These are phyloP conservation scores for Ceratobasidium sp. DNA, from an alignment of 1,284 basidiomycete species.

Conservation along the genomic window DNA sequence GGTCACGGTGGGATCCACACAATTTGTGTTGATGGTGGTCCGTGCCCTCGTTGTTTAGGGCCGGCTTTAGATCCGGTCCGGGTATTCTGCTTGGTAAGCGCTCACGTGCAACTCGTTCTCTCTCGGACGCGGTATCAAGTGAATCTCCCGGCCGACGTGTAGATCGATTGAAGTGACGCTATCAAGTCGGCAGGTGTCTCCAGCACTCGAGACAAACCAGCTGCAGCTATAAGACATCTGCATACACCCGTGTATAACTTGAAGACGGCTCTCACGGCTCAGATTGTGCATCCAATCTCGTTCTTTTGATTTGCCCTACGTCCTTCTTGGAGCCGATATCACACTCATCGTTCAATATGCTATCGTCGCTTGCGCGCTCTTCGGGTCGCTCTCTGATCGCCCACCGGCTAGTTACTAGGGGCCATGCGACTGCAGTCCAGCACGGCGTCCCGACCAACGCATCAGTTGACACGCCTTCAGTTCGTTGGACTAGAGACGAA, in stretches of 20 bases:
- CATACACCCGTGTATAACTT: slow-evolving; percentile 26
- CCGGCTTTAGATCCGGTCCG: slow-evolving; percentile 13
- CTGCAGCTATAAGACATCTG: slow-evolving; percentile 15
- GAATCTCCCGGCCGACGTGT: slow-evolving; percentile 27
- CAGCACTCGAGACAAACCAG: background rate
- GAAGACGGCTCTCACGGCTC: slow-evolving; percentile 28
- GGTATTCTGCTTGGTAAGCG: background rate
- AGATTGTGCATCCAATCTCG: slow-evolving; percentile 32
- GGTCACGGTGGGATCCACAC: slow-evolving; percentile 44
- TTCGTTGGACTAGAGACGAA: slow-evolving; percentile 74
- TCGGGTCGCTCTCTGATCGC: slow-evolving; percentile 13
- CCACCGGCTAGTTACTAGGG: background rate
- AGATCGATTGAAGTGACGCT: slow-evolving; percentile 27
- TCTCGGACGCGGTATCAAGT: slow-evolving; percentile 17
- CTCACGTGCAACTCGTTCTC: slow-evolving; percentile 5
- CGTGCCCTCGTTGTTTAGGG: slow-evolving; percentile 41
- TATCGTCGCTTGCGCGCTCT: slow-evolving; percentile 22
- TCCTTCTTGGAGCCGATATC: background rate
- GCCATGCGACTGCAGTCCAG: slow-evolving; percentile 29
- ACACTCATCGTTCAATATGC: slow-evolving; percentile 12
- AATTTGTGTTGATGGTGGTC: slow-evolving; percentile 44
- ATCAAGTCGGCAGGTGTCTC: slow-evolving; percentile 15
- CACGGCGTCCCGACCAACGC: slow-evolving; percentile 1
- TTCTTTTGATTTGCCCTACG: slow-evolving; percentile 25
- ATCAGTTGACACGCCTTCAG: background rate